Evolutionary conservation across 2,329 filamentous ascomycete species (phyloP).

Genomic region (Fonsecaea pugnacius): DNA sequence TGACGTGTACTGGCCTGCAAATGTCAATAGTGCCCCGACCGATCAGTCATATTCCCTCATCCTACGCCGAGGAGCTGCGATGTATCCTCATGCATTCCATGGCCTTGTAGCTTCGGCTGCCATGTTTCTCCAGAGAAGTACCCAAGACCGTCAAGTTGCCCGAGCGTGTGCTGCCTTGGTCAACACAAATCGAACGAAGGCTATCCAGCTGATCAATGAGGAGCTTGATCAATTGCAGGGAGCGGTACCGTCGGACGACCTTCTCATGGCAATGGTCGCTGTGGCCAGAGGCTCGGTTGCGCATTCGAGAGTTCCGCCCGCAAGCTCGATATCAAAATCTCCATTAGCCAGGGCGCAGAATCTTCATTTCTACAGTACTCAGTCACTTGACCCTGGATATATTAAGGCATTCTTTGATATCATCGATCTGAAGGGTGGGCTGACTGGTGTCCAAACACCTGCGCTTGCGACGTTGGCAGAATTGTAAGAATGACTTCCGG

Average conservation of each 20-base stretch:
- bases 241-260: not conserved
- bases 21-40: not conserved
- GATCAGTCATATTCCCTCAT: not conserved
- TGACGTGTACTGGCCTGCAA: not conserved
- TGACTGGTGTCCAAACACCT: not conserved
- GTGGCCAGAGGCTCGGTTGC: not conserved
- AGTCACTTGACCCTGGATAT: not conserved
- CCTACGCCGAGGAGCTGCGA: not conserved
- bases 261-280: not conserved
- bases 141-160: slow-evolving; percentile 1
- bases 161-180: not conserved
- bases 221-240: not conserved
- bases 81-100: not conserved
- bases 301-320: not conserved
- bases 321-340: not conserved
- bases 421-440: not conserved
- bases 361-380: slow-evolving; percentile 3
- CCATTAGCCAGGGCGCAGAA: not conserved
- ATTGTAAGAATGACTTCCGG: not conserved
- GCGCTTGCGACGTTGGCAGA: not conserved
- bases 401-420: not conserved
- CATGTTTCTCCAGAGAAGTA: not conserved
- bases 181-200: not conserved
- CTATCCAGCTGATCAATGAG: not conserved
- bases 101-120: not conserved